Conservation (phyloP, 2,329 filamentous ascomycete genomes). For the Teratosphaeria pseudoeucalypti region DNA sequence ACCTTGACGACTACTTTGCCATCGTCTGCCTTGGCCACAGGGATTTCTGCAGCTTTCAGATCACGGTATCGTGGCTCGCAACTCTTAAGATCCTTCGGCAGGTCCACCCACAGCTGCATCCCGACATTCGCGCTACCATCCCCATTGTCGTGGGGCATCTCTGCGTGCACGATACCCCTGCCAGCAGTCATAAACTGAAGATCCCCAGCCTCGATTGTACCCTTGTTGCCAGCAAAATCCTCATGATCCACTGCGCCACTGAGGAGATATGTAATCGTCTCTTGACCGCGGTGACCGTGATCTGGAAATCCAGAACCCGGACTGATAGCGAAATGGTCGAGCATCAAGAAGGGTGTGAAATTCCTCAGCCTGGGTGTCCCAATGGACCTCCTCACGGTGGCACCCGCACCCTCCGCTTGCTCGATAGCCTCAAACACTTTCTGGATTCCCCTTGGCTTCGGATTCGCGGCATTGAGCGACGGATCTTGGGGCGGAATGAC, state of each 20-base stretch:
- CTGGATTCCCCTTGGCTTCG: slow-evolving; percentile 63
- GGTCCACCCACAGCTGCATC: slow-evolving; percentile 90
- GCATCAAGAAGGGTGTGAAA: slow-evolving; percentile 90
- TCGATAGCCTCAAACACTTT: slow-evolving; percentile 77
- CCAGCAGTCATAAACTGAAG: slow-evolving; percentile 98
- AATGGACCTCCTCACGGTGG: slow-evolving; percentile 75
- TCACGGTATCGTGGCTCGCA: slow-evolving; percentile 92
- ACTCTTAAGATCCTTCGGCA: slow-evolving; percentile 69
- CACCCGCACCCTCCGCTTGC: slow-evolving; percentile 80
- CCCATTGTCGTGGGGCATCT: slow-evolving; percentile 70
- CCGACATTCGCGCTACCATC: slow-evolving; percentile 73
- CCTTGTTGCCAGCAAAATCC: slow-evolving; percentile 77
- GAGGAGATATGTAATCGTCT: slow-evolving; percentile 86
- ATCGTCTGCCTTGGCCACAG: slow-evolving; percentile 57
- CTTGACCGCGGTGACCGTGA: slow-evolving; percentile 68
- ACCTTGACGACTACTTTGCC: slow-evolving; percentile 75
- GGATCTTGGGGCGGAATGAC: slow-evolving; percentile 36
- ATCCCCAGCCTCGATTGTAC: slow-evolving; percentile 77
- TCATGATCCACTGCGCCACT: slow-evolving; percentile 79
- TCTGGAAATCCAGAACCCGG: slow-evolving; percentile 83
- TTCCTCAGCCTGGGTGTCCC: slow-evolving; percentile 74
- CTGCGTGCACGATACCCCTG: slow-evolving; percentile 81
- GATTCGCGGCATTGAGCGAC: slow-evolving; percentile 46
- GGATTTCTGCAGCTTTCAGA: slow-evolving; percentile 68
- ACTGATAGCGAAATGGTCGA: slow-evolving; percentile 74